Evolutionary conservation across 2,329 filamentous ascomycete species (phyloP).

Genomic region (Microcera coccophila): DNA sequence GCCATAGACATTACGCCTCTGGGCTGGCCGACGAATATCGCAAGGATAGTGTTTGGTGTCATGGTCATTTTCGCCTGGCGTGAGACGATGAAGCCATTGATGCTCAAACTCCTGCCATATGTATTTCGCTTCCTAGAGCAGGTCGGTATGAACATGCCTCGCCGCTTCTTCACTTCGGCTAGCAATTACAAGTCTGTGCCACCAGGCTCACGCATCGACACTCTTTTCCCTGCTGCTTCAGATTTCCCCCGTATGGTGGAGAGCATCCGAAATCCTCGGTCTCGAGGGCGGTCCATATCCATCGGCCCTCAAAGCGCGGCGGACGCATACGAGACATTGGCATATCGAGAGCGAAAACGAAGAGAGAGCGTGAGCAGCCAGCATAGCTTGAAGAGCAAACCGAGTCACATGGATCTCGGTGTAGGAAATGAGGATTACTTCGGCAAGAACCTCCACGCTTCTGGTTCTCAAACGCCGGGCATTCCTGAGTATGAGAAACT

Average conservation of each 20-base stretch:
- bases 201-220: constrained; percentile 66
- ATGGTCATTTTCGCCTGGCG: constrained; percentile 85
- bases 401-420: constrained; percentile 41
- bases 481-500: constrained; percentile 65
- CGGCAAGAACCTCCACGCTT: constrained; percentile 39
- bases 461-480: constrained; percentile 44
- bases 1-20: constrained; percentile 64
- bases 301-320: constrained; percentile 93
- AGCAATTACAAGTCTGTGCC: constrained; percentile 85
- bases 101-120: constrained; percentile 76
- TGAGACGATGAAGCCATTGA: constrained; percentile 77
- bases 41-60: constrained; percentile 75
- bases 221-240: constrained; percentile 83
- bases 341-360: constrained; percentile 69
- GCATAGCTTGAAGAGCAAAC: constrained; percentile 43
- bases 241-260: constrained; percentile 80
- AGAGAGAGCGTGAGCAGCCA: constrained; percentile 54
- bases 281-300: constrained; percentile 74
- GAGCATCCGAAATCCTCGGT: constrained; percentile 70
- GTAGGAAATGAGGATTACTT: constrained; percentile 38
- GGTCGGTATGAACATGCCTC: constrained; percentile 72
- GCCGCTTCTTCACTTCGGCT: constrained; percentile 86
- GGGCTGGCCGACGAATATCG: constrained; percentile 59
- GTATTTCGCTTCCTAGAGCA: constrained; percentile 83
- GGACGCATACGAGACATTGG: constrained; percentile 92